phyloP scores from a whole-genome alignment of 176 grass and related monocot genomes.

The Panicum miliaceum region DNA sequence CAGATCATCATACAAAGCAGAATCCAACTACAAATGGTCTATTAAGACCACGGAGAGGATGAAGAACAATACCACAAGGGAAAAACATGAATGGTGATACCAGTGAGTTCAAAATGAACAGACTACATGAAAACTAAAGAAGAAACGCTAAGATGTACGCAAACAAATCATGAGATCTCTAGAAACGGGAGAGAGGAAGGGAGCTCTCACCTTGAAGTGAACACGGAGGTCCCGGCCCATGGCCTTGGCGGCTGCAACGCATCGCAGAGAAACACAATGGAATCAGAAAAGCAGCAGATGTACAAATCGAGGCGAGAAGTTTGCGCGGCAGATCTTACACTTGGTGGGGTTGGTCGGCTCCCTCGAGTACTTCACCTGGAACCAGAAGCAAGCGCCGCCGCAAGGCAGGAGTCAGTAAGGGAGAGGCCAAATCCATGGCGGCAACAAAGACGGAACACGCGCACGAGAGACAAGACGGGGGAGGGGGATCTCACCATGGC shows the following conservation, averaged over 20 bases:
- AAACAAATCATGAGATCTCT: not conserved
- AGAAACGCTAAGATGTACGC: not conserved
- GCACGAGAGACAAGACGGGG: not conserved
- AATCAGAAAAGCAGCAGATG: constrained; percentile 41
- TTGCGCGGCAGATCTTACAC: constrained; percentile 48
- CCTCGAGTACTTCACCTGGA: constrained; percentile 78
- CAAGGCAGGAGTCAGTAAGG: constrained; percentile 9
- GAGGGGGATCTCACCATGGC: constrained; percentile 51
- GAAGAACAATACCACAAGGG: not conserved
- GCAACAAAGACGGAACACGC: not conserved
- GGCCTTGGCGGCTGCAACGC: constrained; percentile 76
- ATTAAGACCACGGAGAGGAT: not conserved
- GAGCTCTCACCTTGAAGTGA: constrained; percentile 78
- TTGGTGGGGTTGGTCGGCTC: constrained; percentile 74
- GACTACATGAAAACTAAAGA: not conserved
- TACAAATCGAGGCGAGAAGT: not conserved
- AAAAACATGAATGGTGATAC: not conserved
- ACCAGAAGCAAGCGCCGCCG: constrained; percentile 18
- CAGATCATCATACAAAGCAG: not conserved
- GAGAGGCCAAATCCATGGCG: not conserved
- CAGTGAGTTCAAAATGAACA: not conserved
- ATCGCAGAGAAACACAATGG: constrained; percentile 16
- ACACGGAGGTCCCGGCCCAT: constrained; percentile 89
- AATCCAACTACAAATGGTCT: not conserved
- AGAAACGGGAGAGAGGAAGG: not conserved